Evolutionary conservation across 2,329 filamentous ascomycete species (phyloP).

Genomic region (Chalaropsis thielavioides): DNA sequence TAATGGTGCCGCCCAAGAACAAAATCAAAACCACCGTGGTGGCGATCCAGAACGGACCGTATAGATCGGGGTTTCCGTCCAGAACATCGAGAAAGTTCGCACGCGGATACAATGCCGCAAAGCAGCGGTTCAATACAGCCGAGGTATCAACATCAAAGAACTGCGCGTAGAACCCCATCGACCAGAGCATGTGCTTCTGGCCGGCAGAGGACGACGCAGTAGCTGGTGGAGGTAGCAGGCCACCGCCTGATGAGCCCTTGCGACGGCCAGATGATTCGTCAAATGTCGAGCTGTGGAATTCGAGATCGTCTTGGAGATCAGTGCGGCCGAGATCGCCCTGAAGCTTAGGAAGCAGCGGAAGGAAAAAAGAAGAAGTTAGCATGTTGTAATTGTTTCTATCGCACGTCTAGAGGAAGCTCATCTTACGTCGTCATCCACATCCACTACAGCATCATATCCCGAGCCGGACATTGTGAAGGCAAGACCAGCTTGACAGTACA

Average conservation of each 20-base stretch:
- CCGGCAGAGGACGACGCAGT: constrained; percentile 34
- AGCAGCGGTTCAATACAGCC: constrained; percentile 75
- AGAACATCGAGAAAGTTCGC: constrained; percentile 94
- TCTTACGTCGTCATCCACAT: constrained; percentile 83
- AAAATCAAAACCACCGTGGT: constrained; percentile 93
- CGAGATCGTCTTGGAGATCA: constrained; percentile 94
- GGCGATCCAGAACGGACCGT: constrained; percentile 97
- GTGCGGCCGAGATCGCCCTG: constrained; percentile 96
- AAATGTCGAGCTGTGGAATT: constrained; percentile 92
- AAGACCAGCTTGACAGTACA: constrained; percentile 12
- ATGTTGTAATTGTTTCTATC: constrained; percentile 12
- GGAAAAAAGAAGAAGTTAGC: constrained; percentile 17
- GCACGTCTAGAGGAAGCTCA: background rate
- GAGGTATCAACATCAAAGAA: constrained; percentile 97
- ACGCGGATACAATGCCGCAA: constrained; percentile 75
- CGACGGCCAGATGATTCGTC: constrained; percentile 41
- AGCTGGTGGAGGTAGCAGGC: constrained; percentile 39
- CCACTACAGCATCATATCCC: constrained; percentile 95
- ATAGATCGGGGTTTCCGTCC: constrained; percentile 91
- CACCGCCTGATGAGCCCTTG: constrained; percentile 28
- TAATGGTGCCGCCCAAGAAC: constrained; percentile 90
- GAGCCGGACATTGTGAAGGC: constrained; percentile 52
- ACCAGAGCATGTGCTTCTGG: constrained; percentile 83
- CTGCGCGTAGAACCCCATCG: constrained; percentile 83
- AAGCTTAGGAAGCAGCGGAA: background rate